Percentiles rank a stretch among this genome's conserved stretches.
phyloP scores from a whole-genome alignment of 2,329 filamentous ascomycete genomes.

The Aspergillus fischeri region DNA sequence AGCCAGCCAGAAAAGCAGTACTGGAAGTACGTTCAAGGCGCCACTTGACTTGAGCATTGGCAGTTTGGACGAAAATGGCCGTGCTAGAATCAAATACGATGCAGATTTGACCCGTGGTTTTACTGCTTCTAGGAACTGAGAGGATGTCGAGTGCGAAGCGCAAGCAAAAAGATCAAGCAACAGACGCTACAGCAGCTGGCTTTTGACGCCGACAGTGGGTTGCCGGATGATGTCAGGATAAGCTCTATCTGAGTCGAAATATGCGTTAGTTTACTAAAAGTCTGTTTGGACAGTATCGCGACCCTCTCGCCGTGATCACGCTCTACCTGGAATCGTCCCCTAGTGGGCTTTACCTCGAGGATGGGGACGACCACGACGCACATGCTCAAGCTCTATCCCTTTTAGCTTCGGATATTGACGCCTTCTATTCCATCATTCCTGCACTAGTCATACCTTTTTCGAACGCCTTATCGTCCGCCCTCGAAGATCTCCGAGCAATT shows the following conservation, averaged over 20 bases:
- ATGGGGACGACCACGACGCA: conserved; percentile 12
- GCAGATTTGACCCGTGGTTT: neutral
- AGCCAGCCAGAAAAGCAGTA: conserved; percentile 26
- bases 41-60: neutral
- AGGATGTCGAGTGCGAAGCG: conserved; percentile 26
- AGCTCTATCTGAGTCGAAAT: neutral
- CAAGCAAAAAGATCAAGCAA: conserved; percentile 32
- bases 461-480: conserved; percentile 18
- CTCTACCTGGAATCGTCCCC: conserved; percentile 34
- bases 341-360: conserved; percentile 17
- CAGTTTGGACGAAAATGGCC: neutral
- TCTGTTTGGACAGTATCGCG: conserved; percentile 26
- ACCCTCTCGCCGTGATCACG: conserved; percentile 32
- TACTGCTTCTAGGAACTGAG: conserved; percentile 30
- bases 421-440: conserved; percentile 30
- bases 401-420: conserved; percentile 32
- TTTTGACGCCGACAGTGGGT: conserved; percentile 28
- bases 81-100: neutral
- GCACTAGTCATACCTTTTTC: conserved; percentile 23
- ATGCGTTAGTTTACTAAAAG: conserved; percentile 1
- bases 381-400: conserved; percentile 28
- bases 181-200: conserved; percentile 29
- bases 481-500: conserved; percentile 26
- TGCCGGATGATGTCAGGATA: conserved; percentile 31
- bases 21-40: conserved; percentile 27